A percentile compares a stretch with the other conserved stretches of the same genome.
Evolutionary conservation across 169 alveolate genomes (phyloP).

Genomic region (Nephromyces sp.): DNA sequence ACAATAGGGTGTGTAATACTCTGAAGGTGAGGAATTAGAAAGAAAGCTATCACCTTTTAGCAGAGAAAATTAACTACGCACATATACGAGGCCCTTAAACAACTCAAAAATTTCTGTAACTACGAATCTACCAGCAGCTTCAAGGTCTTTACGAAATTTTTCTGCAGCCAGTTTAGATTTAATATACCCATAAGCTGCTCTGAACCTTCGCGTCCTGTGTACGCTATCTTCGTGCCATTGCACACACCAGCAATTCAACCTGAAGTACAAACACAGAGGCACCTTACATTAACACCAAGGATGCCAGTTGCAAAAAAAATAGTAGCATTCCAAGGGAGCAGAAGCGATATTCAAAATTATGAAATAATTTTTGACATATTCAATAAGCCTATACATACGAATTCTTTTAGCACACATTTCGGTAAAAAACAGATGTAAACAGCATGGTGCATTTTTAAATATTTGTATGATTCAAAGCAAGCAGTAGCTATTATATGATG

Average conservation of each 20-base stretch:
- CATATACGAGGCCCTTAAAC: too few species aligned
- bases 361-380: background rate
- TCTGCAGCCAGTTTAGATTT: conserved; percentile 70
- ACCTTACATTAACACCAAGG: background rate
- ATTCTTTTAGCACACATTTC: too few species aligned
- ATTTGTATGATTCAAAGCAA: too few species aligned
- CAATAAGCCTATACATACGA: too few species aligned
- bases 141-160: conserved; percentile 43
- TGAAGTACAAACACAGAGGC: too few species aligned
- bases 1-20: too few species aligned
- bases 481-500: too few species aligned
- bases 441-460: too few species aligned
- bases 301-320: background rate
- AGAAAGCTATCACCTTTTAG: background rate
- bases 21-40: too few species aligned
- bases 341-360: background rate
- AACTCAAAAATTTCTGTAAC: too few species aligned
- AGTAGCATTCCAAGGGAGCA: background rate
- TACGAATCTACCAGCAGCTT: conserved; percentile 51
- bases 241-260: conserved; percentile 61
- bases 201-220: conserved; percentile 62
- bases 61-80: background rate
- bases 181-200: conserved; percentile 62
- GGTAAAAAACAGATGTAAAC: too few species aligned
- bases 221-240: conserved; percentile 69